Evolutionary conservation across 2,329 filamentous ascomycete genomes (phyloP).

Genomic region (Samsoniella hepiali): DNA sequence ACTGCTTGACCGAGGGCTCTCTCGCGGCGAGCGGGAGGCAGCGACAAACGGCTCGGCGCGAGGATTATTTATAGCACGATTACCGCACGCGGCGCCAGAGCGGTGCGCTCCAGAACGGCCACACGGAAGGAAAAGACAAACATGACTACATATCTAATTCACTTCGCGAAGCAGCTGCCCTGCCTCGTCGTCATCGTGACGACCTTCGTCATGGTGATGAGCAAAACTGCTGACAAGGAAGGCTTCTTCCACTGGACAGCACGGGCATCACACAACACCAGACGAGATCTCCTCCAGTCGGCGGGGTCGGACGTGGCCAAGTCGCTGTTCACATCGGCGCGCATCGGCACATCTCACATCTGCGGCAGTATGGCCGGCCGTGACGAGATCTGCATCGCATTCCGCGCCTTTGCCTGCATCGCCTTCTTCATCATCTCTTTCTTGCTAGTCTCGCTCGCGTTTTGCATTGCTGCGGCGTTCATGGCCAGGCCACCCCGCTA

Average conservation of each 20-base stretch:
- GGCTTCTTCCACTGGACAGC: conserved; percentile 1
- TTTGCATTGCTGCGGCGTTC: background rate
- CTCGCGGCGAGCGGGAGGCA: background rate
- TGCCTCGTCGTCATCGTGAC: conserved; percentile 2
- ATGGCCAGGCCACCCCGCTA: background rate
- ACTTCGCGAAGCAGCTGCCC: background rate
- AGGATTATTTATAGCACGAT: background rate
- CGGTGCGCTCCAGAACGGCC: background rate
- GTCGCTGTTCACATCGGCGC: background rate
- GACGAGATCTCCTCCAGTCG: background rate
- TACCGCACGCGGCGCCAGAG: background rate
- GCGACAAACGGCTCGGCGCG: background rate
- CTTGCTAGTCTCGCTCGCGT: background rate
- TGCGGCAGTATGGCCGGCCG: conserved; percentile 3
- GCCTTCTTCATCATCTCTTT: background rate
- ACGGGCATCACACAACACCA: background rate
- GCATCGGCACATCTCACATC: background rate
- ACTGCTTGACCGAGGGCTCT: no score
- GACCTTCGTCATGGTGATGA: background rate
- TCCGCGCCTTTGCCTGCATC: background rate
- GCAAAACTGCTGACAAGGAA: background rate
- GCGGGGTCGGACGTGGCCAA: background rate
- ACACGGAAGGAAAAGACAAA: background rate
- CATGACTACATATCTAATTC: no score
- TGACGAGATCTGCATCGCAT: background rate